A percentile compares a stretch with the other conserved stretches of the same genome.
Evolutionary conservation across 148 eudicot species (phyloP).

Genomic region (Fagopyrum tataricum): DNA sequence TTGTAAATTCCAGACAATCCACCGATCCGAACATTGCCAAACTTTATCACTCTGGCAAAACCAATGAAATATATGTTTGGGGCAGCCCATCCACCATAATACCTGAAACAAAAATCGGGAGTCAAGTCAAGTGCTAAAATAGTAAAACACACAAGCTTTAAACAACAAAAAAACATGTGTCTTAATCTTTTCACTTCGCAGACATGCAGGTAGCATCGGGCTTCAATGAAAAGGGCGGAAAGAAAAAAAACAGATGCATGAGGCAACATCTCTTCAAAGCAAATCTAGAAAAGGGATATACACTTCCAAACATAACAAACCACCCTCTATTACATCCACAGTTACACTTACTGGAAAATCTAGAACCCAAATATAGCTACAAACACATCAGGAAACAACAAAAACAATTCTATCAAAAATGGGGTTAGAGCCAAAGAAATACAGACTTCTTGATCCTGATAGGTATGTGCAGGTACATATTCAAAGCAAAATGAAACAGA

Average conservation of each 20-base stretch:
- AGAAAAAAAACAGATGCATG: background rate
- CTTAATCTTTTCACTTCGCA: background rate
- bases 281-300: background rate
- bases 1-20: conserved; percentile 96
- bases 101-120: conserved; percentile 38
- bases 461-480: background rate
- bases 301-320: background rate
- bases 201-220: background rate
- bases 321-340: background rate
- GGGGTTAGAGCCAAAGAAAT: background rate
- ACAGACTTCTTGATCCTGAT: background rate
- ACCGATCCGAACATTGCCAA: conserved; percentile 87
- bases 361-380: background rate
- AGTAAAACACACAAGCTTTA: no score
- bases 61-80: conserved; percentile 94
- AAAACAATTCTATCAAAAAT: background rate
- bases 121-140: background rate
- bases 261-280: background rate
- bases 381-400: background rate
- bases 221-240: background rate
- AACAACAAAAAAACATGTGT: no score
- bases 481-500: background rate
- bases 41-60: conserved; percentile 89
- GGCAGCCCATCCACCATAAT: conserved; percentile 99
- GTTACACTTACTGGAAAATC: background rate